Evolutionary conservation across 1,139 yeast genomes (phyloP), one percentile per base, ranked within the genome.

Genomic region (Kodamaea arcana): DNA sequence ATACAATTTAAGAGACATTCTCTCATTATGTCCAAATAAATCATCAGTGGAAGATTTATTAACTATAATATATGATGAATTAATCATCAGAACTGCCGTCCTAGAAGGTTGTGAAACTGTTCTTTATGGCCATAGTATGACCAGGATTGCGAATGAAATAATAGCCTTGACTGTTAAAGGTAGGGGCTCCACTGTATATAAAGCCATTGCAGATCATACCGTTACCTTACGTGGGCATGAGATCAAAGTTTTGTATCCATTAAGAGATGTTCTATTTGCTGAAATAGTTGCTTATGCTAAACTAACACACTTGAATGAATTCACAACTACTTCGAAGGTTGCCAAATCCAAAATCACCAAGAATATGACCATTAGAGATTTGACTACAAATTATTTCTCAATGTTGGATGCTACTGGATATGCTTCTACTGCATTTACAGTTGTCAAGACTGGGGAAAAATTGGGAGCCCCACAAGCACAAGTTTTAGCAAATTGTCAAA

Each of bases 401-500:
- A 72, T 72, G 28, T 77, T 90, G 24, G 96, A 88, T 50, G 71
- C 62, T 7, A 66, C 75, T 8, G 94, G 84, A 6, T 90, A 88
- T 51, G 87, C 96, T 0, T 87, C 94, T 34, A 87, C 94, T 3
- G 92, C 94, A 2, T 83, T 97, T 0, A 90, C 98, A 0, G 97
- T 92, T 14, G 90, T 88, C 10, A 80, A 86, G 44, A 90, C 95
- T 0, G 95, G 94, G 9, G 81, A 80, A 34, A 90, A 92, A 55
- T 62, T 92, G 33, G 78, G 77, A 1, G 72, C 72, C 8, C 87
- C 86, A 0, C 54, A 48, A n/a, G 45, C 39, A 4, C 35, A 42
- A 8, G 39, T 43, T 2, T 18, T 37, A 3, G 48, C 41, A 3
- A 33, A 46, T 5, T 84, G 94, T 56, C 59, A 60, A 26, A 50